Percentiles rank a stretch among this genome's conserved stretches.
Evolutionary conservation across 2,329 filamentous ascomycete genomes (phyloP).

Genomic region (Cyphellophora europaea): DNA sequence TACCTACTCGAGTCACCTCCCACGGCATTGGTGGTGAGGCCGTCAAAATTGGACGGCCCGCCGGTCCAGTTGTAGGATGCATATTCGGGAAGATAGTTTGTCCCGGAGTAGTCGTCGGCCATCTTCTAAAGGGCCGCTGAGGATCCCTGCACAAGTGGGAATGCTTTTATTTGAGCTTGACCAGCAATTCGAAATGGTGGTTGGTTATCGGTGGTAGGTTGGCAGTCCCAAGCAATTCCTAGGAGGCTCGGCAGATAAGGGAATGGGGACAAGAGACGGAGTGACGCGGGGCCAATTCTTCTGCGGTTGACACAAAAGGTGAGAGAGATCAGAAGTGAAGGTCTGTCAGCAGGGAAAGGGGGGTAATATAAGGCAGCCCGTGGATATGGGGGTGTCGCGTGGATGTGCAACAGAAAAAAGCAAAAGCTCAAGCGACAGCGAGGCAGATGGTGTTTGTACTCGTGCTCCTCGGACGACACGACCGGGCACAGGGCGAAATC

Average conservation of each 20-base stretch:
- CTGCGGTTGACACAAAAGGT: too few species aligned
- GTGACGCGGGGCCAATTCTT: too few species aligned
- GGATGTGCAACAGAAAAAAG: background rate
- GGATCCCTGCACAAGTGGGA: too few species aligned
- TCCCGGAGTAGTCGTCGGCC: conserved; percentile 4
- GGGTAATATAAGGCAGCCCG: too few species aligned
- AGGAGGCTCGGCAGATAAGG: background rate
- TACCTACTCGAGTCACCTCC: conserved; percentile 73
- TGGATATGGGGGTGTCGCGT: too few species aligned
- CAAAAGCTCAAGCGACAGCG: background rate
- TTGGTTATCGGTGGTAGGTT: background rate
- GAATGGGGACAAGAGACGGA: background rate
- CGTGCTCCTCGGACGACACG: background rate
- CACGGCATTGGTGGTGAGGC: conserved; percentile 44
- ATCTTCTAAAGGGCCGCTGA: background rate
- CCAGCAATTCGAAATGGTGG: background rate
- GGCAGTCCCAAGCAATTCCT: background rate
- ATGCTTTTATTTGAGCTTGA: background rate
- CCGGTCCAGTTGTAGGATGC: conserved; percentile 42
- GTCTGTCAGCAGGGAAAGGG: too few species aligned
- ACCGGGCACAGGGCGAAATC: background rate
- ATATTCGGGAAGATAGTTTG: conserved; percentile 27
- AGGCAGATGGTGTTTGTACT: background rate
- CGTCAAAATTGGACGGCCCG: conserved; percentile 31
- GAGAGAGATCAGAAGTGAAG: background rate